Base-by-base conservation (phyloP, 1,139 yeast species). In the Candida tropicalis region DNA sequence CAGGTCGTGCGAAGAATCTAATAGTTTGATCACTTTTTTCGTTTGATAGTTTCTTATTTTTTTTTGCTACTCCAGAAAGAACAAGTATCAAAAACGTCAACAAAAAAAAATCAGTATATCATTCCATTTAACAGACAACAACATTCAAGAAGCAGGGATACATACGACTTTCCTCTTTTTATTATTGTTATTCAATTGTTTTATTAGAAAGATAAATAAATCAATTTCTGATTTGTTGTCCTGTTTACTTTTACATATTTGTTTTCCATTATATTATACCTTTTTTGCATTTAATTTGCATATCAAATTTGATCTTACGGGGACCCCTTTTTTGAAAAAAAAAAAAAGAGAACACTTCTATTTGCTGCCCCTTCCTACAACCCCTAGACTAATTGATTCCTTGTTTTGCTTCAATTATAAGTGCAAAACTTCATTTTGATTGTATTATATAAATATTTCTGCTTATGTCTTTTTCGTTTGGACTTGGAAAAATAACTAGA, bases 381-480 rank as follows among this genome's bases (percentile, higher is more conserved):
- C n/a, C n/a, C n/a, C n/a, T n/a, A n/a, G n/a, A n/a, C n/a, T n/a
- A n/a, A n/a, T n/a, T n/a, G n/a, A n/a, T n/a, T n/a, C n/a, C n/a
- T n/a, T n/a, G n/a, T 17, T 18, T 26, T 28, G 5, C 12, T 26
- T n/a, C 31, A 28, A 36, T 26, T 9, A 36, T 20, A 36, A 31
- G 35, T 31, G 24, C 18, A 31, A 31, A 31, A 2, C 13, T 4
- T 31, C 24, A 31, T 24, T 31, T 34, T 24, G 28, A 34, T 34
- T 34, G 13, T n/a, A 23, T 20, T 34, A 9, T 25, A 35, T 35
- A 35, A 33, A 22, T 15, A 33, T 11, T 22, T 10, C 6, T 11
- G 12, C 40, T 3, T 15, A 50, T 49, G 53, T 44, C 52, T 24
- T 50, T 50, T 25, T 45, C 48, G 28, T 50, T 50, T 39, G 48